A percentile compares a stretch with the other conserved stretches of the same genome.
phyloP scores from a whole-genome alignment of 2,329 filamentous ascomycete genomes.

The Scedosporium boydii region DNA sequence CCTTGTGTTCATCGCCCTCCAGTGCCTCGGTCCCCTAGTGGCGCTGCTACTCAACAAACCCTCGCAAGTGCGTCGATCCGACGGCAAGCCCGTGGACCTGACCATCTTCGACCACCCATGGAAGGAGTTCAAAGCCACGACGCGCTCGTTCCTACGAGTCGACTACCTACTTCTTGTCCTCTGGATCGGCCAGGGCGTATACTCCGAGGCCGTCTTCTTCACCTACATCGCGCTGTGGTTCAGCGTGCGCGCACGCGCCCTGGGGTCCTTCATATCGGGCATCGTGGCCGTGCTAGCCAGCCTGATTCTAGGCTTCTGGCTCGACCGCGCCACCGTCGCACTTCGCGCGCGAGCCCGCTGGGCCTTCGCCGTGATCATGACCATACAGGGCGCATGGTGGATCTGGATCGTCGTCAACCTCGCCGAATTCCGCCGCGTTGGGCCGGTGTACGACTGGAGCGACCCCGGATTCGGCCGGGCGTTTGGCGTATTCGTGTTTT shows the following conservation, averaged over 20 bases:
- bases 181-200: slow-evolving; percentile 62
- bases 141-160: slow-evolving; percentile 47
- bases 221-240: slow-evolving; percentile 62
- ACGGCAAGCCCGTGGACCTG: slow-evolving; percentile 53
- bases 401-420: slow-evolving; percentile 59
- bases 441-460: slow-evolving; percentile 58
- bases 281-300: slow-evolving; percentile 56
- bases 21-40: slow-evolving; percentile 55
- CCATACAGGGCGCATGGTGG: slow-evolving; percentile 62
- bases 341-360: slow-evolving; percentile 43
- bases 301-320: slow-evolving; percentile 55
- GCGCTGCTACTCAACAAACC: slow-evolving; percentile 55
- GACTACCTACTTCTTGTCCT: slow-evolving; percentile 56
- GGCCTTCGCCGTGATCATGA: slow-evolving; percentile 44
- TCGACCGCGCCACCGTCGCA: slow-evolving; percentile 47
- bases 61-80: slow-evolving; percentile 51
- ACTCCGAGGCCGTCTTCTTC: slow-evolving; percentile 62
- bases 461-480: slow-evolving; percentile 53
- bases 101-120: slow-evolving; percentile 45
- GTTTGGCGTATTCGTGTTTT: slow-evolving; percentile 61
- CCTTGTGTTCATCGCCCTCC: slow-evolving; percentile 60
- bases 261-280: slow-evolving; percentile 62
- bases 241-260: slow-evolving; percentile 55
- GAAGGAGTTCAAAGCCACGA: slow-evolving; percentile 50
- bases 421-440: slow-evolving; percentile 46